Evolutionary conservation across 345 rosid species (phyloP), one percentile per base, ranked within the genome.

Genomic region (Melaleuca quinquenervia): DNA sequence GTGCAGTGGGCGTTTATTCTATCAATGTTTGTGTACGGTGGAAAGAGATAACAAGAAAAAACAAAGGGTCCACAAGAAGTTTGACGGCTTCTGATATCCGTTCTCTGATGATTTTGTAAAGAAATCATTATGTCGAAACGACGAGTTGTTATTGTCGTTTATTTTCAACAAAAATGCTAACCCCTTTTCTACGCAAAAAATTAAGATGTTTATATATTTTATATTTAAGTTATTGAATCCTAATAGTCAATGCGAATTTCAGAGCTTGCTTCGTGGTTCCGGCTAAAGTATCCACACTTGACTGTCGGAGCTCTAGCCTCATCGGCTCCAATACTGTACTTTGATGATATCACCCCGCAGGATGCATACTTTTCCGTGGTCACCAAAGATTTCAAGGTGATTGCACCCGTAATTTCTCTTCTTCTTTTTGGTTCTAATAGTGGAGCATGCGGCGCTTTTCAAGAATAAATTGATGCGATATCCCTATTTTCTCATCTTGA

Each of bases 211-310:
- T n/a, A n/a, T n/a, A n/a, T 41, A 41, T n/a, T n/a, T n/a, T n/a
- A n/a, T n/a, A n/a, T n/a, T n/a, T n/a, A n/a, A n/a, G n/a, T n/a
- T n/a, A 2, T 62, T 60, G 18, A 60, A 27, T 62, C 3, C 32
- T 62, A 62, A 62, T 27, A 62, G 16, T 20, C 14, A 62, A 27
- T 32, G 3, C 2, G 10, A 45, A 58, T n/a, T 84, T 44, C 85
- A 91, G 96, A 87, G 95, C 91, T 93, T 56, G 95, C 96, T 44
- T 89, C 95, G 49, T 94, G 94, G 95, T 94, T 94, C 86, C 91
- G 95, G 76, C 91, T 94, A 22, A 94, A 92, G 87, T 94, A 93
- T 84, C 94, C 96, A 5, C 95, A 93, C 55, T 83, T 91, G 52
- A 90, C 94, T 26, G 85, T 90, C 1, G 94, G 96, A 52, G 96